Evolutionary conservation across 106 monocot genomes (phyloP), one percentile per base, ranked within the genome.

Genomic region (Agapanthus africanus): DNA sequence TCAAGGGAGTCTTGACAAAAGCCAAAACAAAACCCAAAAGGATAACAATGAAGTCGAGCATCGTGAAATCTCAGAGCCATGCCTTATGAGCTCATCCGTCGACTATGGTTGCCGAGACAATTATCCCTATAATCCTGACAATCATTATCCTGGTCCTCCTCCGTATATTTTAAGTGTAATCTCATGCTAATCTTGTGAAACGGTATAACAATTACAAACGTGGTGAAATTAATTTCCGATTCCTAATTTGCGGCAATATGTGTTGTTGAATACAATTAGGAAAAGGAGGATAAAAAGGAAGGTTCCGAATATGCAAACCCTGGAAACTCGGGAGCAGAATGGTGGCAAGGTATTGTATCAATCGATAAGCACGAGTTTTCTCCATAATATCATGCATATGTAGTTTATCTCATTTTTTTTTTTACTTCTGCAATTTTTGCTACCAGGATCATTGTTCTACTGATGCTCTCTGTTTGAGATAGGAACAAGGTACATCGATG

Each of bases 401-500:
- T n/a, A n/a, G n/a, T n/a, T n/a, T n/a, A 7, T 23, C 11, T 11
- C 46, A 13, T 50, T 16, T 19, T 0, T 6, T 6, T 1, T 18
- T 2, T 21, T 7, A 0, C 7, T 35, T 15, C 13, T 40, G 28
- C 7, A 14, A 40, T 28, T 69, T 69, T 15, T n/a, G 0, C 23
- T 69, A 4, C 23, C 69, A 69, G 69, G 69, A 9, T 69, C 69
- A 36, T 41, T 35, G 23, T 69, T 51, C 52, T 69, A 69, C 52
- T 69, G 69, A 69, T 36, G n/a, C 37, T 52, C 33, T n/a, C n/a
- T n/a, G n/a, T n/a, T n/a, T n/a, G n/a, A n/a, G n/a, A n/a, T n/a
- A n/a, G n/a, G n/a, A n/a, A n/a, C n/a, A n/a, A n/a, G n/a, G n/a
- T n/a, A n/a, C n/a, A n/a, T n/a, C n/a, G n/a, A n/a, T n/a, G n/a